Evolutionary conservation across 2,329 filamentous ascomycete species (phyloP), one percentile per base, ranked within the genome.

Genomic region (Xylariaceae sp.): DNA sequence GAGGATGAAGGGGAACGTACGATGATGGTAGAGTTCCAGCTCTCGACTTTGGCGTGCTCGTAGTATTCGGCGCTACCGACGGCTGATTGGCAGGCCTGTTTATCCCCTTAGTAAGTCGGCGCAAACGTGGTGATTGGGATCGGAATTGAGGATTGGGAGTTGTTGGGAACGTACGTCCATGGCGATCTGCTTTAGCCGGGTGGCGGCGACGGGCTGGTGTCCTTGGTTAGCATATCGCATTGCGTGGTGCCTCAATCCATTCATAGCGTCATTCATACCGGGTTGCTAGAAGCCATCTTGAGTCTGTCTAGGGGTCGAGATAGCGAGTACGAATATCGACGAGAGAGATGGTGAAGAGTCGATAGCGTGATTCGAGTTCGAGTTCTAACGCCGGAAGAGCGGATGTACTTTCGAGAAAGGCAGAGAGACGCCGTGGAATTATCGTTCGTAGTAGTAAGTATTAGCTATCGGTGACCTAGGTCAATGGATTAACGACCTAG

Each of bases 21-120:
- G 75, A 97, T 97, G 75, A 99, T 97, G 66, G 82, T 80, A 39
- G 88, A 88, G 80, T 97, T 97, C 93, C 93, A 97, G 68, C 85
- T 78, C 72, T 88, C 85, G 42, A 93, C 95, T 73, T 88, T 88
- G 58, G 86, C 77, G 76, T 97, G 94, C 66, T 96, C 89, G 78
- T 99, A 99, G 76, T 83, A 87, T 63, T 90, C 86, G 61, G 86
- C 86, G 64, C 77, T 82, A 63, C 86, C 85, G 69, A 97, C 84
- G 61, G 90, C 88, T 67, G 81, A 82, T 71, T 89, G 86, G 81
- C 92, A 96, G 67, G 91, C 92, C 92, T 96, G 58, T 68, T 56
- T 68, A 59, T 60, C 58, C 45, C 47, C 18, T 68, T 68, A 68
- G 64, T 55, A 15, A 44, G 23, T 53, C 49, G 51, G 42, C 49